Base-by-base conservation (phyloP, 768 basidiomycete species). In the Phlebiopsis flavidoalba region DNA sequence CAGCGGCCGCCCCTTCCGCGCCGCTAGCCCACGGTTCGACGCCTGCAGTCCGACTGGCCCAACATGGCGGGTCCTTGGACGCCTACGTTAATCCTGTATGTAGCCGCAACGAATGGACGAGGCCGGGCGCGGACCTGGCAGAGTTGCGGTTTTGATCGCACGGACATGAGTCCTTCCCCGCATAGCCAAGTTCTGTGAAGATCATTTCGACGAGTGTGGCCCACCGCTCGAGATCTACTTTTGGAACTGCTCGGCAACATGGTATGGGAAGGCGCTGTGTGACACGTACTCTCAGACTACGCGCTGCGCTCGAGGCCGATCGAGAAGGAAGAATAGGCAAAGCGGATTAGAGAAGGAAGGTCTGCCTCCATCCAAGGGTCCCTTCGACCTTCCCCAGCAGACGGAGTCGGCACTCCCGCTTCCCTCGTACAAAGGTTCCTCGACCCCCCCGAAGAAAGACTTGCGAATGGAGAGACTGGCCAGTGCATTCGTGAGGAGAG, bases 271-370 rank as follows among this genome's bases (percentile, higher is more conserved):
- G 65, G 65, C 1, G 61, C 63, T 17, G 64, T 69, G 21, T 66
- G 70, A 47, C 58, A 62, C 19, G 60, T 69, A 2, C 52, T 69
- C n/a, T n/a, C n/a, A n/a, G n/a, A 7, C 46, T 69, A 64, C 53
- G 69, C 58, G 60, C 66, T 61, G 63, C 70, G 63, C 49, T 75
- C 67, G 65, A 72, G 60, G 60, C 68, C 17, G 72, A 77, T n/a
- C 71, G 59, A 68, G 43, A 70, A 64, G 58, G 73, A n/a, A 75
- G 58, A 62, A 64, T n/a, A n/a, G 60, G 58, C 60, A 4, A 67
- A 64, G 53, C 58, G 69, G 36, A 43, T 66, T 33, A 63, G 22
- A 26, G 61, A 62, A 3, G 71, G 70, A 3, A 62, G 52, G 21
- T 49, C 49, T 37, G 60, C 67, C 37, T 40, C 56, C 14, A 60